Conservation (phyloP, 352 stramenopile genomes). For the Phytophthora fragariaefolia region DNA sequence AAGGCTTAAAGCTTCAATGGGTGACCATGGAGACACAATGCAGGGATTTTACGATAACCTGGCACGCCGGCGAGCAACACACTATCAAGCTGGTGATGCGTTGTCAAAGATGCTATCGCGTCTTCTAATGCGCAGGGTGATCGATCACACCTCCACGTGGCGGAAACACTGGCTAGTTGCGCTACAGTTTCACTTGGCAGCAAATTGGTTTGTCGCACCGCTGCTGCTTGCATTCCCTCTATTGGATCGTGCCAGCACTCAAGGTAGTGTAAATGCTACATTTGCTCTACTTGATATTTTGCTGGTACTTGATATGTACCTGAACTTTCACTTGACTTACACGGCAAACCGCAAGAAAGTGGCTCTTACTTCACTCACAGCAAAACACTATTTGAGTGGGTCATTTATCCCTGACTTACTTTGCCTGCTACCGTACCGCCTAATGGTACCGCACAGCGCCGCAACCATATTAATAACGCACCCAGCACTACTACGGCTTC, state of each 20-base stretch:
- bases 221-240: slow-evolving; percentile 48
- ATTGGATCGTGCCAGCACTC: slow-evolving; percentile 27
- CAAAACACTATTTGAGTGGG: slow-evolving; percentile 34
- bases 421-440: slow-evolving; percentile 49
- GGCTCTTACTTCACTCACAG: slow-evolving; percentile 30
- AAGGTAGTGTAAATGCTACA: slow-evolving; percentile 17
- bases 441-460: slow-evolving; percentile 25
- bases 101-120: slow-evolving; percentile 11
- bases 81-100: not conserved
- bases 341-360: slow-evolving; percentile 37
- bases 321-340: slow-evolving; percentile 53
- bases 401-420: slow-evolving; percentile 46
- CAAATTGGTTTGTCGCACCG: slow-evolving; percentile 49
- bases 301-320: slow-evolving; percentile 55
- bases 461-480: slow-evolving; percentile 10
- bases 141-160: slow-evolving; percentile 39
- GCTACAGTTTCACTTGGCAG: slow-evolving; percentile 48
- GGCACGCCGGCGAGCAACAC: slow-evolving; percentile 18
- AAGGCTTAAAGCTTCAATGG: slow-evolving; percentile 6
- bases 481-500: slow-evolving; percentile 43
- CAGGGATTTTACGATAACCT: slow-evolving; percentile 52
- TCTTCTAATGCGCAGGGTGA: slow-evolving; percentile 33
- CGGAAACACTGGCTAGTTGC: slow-evolving; percentile 48
- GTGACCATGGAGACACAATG: slow-evolving; percentile 20
- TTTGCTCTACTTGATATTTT: slow-evolving; percentile 44